A percentile compares a stretch with the other conserved stretches of the same genome.
phyloP scores from a whole-genome alignment of 441 rosid genomes.

The Geranium incanum region DNA sequence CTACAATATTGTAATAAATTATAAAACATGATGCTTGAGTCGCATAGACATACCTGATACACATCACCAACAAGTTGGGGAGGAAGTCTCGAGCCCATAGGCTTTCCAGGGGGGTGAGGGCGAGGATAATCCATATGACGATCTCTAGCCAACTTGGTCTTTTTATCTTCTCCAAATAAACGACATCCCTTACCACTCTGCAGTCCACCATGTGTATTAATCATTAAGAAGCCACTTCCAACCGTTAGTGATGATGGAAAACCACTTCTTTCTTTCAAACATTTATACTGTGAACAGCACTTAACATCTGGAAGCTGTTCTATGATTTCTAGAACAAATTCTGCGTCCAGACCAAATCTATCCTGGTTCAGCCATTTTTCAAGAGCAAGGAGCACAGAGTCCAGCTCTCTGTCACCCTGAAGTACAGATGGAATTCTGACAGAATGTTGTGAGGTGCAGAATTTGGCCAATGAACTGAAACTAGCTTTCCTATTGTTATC shows the following conservation, averaged over 20 bases:
- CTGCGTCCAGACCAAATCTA: constrained; percentile 88
- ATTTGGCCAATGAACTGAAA: constrained; percentile 46
- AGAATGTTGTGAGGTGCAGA: constrained; percentile 47
- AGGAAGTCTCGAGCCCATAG: constrained; percentile 59
- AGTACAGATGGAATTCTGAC: constrained; percentile 29
- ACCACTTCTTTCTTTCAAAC: constrained; percentile 48
- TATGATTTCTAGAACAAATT: constrained; percentile 83
- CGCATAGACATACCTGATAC: constrained; percentile 60
- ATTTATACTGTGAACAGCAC: constrained; percentile 59
- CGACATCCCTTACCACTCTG: constrained; percentile 30
- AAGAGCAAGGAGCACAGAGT: constrained; percentile 37
- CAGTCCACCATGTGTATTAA: constrained; percentile 39
- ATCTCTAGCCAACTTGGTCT: constrained; percentile 38
- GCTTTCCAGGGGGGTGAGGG: constrained; percentile 59
- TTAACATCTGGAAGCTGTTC: constrained; percentile 72
- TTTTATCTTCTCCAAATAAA: constrained; percentile 42
- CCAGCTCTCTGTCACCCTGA: constrained; percentile 39
- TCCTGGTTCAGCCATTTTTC: constrained; percentile 75
- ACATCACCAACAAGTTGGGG: constrained; percentile 77
- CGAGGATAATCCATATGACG: constrained; percentile 26
- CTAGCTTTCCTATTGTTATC: constrained; percentile 32
- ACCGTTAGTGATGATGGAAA: constrained; percentile 41
- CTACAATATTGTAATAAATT: neutral
- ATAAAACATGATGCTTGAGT: constrained; percentile 8
- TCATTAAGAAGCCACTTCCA: constrained; percentile 55